Base-by-base conservation (phyloP, 2,329 filamentous ascomycete species). In the Penicillium italicum region DNA sequence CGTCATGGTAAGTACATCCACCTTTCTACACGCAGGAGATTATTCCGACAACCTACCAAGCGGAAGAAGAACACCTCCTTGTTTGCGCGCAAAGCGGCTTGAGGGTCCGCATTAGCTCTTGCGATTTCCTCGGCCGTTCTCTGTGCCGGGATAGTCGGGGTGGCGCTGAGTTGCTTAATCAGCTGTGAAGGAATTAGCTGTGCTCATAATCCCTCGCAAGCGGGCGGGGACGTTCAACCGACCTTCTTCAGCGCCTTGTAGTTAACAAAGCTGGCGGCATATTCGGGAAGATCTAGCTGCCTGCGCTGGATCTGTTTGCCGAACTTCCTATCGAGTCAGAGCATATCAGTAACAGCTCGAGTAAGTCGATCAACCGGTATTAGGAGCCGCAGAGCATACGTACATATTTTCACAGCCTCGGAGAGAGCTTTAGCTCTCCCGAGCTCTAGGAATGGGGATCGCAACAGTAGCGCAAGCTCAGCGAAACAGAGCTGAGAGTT, bases 181-280 rank as follows among this genome's bases (percentile, higher is more conserved):
- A 97, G 90, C 93, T 97, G 76, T 68, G 40, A 62, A 75, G 70
- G 62, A 62, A 45, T 64, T 64, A 69, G 67, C 57, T 41, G 44
- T 31, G 12, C 14, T 31, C 52, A 18, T 8, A 18, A 34, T 26
- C 40, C 16, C 46, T 28, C 16, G 45, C 12, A 5, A 37, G 50
- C 14, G 30, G 57, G 41, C 38, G 46, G n/a, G n/a, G n/a, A 28
- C 11, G 16, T 49, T 31, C 12, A 10, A 50, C 62, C 6, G 50
- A 96, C 94, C 90, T 97, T 97, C 78, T 99, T 99, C 66, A 99
- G 82, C 58, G 91, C 92, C 79, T 99, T 99, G 81, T 99, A 99
- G 78, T 99, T 97, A 67, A 97, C 92, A 73, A 99, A 99, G 77
- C 92, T 97, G 62, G 93, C 91, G 60, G 94, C 93, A 87, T 99